Percentiles rank a stretch among this genome's conserved stretches.
Conservation (phyloP, 2,329 filamentous ascomycete species). For the Pseudogymnoascus pannorum region DNA sequence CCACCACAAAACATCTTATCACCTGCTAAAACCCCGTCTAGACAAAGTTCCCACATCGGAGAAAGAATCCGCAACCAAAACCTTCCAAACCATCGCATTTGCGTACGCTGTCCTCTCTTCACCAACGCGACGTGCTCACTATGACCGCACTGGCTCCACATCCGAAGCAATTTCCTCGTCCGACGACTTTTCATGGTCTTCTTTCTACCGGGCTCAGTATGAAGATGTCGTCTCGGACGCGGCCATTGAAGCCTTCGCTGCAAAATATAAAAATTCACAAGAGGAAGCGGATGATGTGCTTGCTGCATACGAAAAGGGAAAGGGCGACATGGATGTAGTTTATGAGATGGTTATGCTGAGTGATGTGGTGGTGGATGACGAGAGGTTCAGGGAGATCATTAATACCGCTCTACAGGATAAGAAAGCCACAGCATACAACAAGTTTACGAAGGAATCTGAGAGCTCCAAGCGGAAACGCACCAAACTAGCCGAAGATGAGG, state of each 20-base stretch:
- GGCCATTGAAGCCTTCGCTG: slow-evolving; percentile 67
- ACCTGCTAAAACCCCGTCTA: slow-evolving; percentile 26
- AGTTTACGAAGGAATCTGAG: slow-evolving; percentile 68
- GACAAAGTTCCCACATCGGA: slow-evolving; percentile 69
- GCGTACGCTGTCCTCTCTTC: slow-evolving; percentile 92
- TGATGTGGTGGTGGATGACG: slow-evolving; percentile 75
- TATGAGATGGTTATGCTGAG: slow-evolving; percentile 86
- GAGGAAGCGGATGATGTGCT: slow-evolving; percentile 79
- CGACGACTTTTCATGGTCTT: slow-evolving; percentile 77
- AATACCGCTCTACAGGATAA: slow-evolving; percentile 67
- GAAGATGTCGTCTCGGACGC: slow-evolving; percentile 66
- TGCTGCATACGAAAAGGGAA: slow-evolving; percentile 60
- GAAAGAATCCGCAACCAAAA: slow-evolving; percentile 66
- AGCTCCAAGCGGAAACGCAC: slow-evolving; percentile 52
- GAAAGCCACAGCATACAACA: slow-evolving; percentile 57
- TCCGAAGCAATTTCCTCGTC: slow-evolving; percentile 66
- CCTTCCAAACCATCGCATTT: slow-evolving; percentile 86
- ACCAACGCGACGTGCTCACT: slow-evolving; percentile 68
- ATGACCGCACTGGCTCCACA: slow-evolving; percentile 85
- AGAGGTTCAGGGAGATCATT: slow-evolving; percentile 73
- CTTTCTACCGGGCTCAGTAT: slow-evolving; percentile 83
- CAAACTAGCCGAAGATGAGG: slow-evolving; percentile 59
- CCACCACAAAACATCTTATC: not conserved
- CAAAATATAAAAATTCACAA: slow-evolving; percentile 74
- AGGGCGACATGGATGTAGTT: slow-evolving; percentile 69